Conservation (phyloP, 345 rosid species). For the Erysimum cheiranthoides region DNA sequence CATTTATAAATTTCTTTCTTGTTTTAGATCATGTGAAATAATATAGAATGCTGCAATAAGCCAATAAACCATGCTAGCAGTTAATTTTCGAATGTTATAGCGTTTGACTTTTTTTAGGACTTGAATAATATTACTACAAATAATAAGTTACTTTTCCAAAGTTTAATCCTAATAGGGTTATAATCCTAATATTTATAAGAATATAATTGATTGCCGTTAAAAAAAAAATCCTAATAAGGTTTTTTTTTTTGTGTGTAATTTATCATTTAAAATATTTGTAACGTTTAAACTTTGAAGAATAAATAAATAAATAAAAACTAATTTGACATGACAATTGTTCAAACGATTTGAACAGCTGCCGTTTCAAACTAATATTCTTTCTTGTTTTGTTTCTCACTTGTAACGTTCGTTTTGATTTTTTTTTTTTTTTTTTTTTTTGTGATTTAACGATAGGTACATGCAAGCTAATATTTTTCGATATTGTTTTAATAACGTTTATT, state of each 20-base stretch:
- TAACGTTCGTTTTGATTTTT: not conserved
- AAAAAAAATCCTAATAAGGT: too few species aligned
- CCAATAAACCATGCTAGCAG: not conserved
- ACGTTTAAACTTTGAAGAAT: not conserved
- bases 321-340: not conserved
- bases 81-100: not conserved
- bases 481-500: too few species aligned
- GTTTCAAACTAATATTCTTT: not conserved
- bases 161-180: not conserved
- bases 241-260: too few species aligned
- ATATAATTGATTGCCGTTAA: too few species aligned
- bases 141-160: not conserved
- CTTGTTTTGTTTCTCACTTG: not conserved
- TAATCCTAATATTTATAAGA: too few species aligned
- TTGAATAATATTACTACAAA: not conserved
- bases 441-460: not conserved
- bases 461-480: too few species aligned
- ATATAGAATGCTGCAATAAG: not conserved
- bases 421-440: too few species aligned
- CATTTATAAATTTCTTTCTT: slow-evolving; percentile 1
- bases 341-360: not conserved
- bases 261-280: not conserved
- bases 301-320: too few species aligned
- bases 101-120: slow-evolving; percentile 17
- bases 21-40: not conserved